Evolutionary conservation across 2,329 filamentous ascomycete species (phyloP), one percentile per base, ranked within the genome.

Genomic region (Epichloe festucae): DNA sequence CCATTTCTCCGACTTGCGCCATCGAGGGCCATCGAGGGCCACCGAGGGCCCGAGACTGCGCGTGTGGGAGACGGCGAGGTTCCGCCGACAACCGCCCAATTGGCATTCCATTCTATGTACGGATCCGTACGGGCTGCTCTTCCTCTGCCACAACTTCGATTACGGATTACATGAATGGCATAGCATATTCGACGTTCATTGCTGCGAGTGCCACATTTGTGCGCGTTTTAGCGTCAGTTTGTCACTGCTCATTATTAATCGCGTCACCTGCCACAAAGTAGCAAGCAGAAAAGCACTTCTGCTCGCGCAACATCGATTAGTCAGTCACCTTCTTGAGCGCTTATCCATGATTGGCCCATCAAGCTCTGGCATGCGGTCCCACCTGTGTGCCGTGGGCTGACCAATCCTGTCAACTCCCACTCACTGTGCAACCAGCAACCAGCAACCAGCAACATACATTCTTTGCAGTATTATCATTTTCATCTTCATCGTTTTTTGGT

Each of bases 161-260:
- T 19, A 23, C 23, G 23, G 5, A 27, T 27, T 27, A 27, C 23
- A 27, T 27, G 6, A 27, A 27, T 7, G 23, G 6, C 23, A 27
- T 27, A 7, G 23, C 23, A 27, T 27, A 27, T 27, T 2, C 23
- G 6, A 27, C 23, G 6, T 27, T 27, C 23, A 27, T 23, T 27
- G 23, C 23, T 27, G 23, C 6, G 6, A 27, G 23, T 27, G 6
- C 49, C 64, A 64, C 49, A 65, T 65, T 67, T 67, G 64, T 67
- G 65, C 65, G 58, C 60, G 55, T 65, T 66, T 61, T 61, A 21
- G 14, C 14, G 42, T 21, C 14, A 31, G 23, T 31, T 12, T 3
- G 5, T 42, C 40, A 6, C n/a, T 40, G 8, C 8, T 19, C 3
- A 1, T 8, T 8, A 27, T 1, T 27, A 3, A 27, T 27, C 23